Evolutionary conservation across 441 rosid genomes (phyloP), one percentile per base, ranked within the genome.

Genomic region (Brassica balearica): DNA sequence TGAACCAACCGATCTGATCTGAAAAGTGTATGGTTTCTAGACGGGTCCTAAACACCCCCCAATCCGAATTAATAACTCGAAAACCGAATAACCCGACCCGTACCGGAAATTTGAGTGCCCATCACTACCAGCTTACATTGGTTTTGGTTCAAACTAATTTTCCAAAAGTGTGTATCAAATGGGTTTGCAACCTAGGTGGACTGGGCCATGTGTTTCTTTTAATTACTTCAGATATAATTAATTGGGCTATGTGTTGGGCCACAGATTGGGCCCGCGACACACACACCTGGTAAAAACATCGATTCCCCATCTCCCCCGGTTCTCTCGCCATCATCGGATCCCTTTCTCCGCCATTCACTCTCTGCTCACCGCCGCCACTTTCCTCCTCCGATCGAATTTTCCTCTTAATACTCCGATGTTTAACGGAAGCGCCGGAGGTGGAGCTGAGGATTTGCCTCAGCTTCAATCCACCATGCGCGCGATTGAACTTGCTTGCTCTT

Each of bases 401-500:
- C 46, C 23, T 17, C 36, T 60, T 32, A 9, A 5, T 8, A 32
- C 25, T 70, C 65, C 1, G 77, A 88, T 88, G 92, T 86, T 85
- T 55, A 86, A 74, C 48, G 86, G 81, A 38, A 84, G 72, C 71
- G 74, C 58, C 5, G 86, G 77, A 62, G 82, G 72, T n/a, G 83
- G 76, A 48, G 34, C 68, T 58, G 65, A 77, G 67, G 98, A 95
- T 77, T 81, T 92, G 82, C 87, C 88, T 27, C 94, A 86, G 72
- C 88, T 94, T 6, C 96, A 89, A 68, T 89, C 98, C 73, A 91
- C 97, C 64, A 91, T 96, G 99, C 92, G 82, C 19, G 85, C 97
- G 84, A 94, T 96, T 84, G 99, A 96, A 85, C 85, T 87, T 62
- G 99, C 99, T 66, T 96, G 98, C 88, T 78, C 97, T 81, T 87